phyloP scores from a whole-genome alignment of 192 early-diverging fungal species.

The Coemansia sp. region DNA sequence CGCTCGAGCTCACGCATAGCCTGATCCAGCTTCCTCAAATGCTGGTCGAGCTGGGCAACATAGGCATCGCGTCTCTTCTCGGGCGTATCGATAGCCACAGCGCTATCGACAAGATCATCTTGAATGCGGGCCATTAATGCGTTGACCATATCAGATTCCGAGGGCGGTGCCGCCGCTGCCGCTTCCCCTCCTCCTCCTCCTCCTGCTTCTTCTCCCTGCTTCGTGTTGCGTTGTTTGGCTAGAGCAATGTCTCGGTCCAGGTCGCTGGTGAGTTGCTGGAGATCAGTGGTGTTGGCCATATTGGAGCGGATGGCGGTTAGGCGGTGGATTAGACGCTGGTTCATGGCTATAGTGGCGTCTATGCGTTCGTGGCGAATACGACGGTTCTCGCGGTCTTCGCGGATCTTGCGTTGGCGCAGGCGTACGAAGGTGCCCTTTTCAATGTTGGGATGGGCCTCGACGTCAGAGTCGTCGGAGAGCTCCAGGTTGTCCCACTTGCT shows the following conservation, averaged over 20 bases:
- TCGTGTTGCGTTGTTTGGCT: constrained; percentile 51
- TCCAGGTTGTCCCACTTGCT: constrained; percentile 97
- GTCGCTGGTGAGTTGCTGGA: too few relatives aligned
- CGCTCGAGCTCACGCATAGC: constrained; percentile 37
- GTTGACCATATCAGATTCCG: constrained; percentile 57
- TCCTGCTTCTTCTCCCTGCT: too few relatives aligned
- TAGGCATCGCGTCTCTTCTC: constrained; percentile 45
- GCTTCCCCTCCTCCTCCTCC: too few relatives aligned
- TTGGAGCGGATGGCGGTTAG: constrained; percentile 28
- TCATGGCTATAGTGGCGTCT: constrained; percentile 30
- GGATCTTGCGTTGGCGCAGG: constrained; percentile 90
- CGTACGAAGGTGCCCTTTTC: constrained; percentile 90
- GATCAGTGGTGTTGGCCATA: neutral
- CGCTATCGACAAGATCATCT: constrained; percentile 29
- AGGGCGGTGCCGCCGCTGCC: too few relatives aligned
- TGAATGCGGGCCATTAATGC: constrained; percentile 55
- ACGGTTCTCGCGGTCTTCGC: constrained; percentile 77
- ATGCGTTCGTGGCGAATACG: constrained; percentile 61
- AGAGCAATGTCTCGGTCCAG: constrained; percentile 33
- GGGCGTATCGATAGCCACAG: constrained; percentile 20
- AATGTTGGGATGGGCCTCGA: constrained; percentile 93
- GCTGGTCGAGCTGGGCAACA: constrained; percentile 37
- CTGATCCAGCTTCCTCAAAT: constrained; percentile 46
- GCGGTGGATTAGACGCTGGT: constrained; percentile 38
- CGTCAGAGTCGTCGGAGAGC: constrained; percentile 95